Conservation (phyloP, 768 basidiomycete species). For the Coprinopsis marcescibilis region DNA sequence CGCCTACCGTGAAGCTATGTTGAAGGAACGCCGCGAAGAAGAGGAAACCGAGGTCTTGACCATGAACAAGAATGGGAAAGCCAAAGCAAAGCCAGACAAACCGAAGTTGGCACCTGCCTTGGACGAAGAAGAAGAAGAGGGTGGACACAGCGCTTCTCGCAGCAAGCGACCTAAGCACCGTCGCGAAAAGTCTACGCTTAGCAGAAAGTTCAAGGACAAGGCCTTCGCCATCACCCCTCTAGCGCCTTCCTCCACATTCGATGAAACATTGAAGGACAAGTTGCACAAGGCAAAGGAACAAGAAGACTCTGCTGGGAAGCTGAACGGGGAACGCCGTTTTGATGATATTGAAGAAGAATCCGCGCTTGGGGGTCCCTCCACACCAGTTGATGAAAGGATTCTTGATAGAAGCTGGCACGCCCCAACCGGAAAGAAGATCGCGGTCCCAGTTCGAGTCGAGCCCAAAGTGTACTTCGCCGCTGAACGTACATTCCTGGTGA, state of each 20-base stretch:
- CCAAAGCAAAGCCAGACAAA: slow-evolving; percentile 16
- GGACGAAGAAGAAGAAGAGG: slow-evolving; percentile 13
- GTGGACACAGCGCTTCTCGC: not conserved
- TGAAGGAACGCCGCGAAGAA: slow-evolving; percentile 42
- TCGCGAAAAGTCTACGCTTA: slow-evolving; percentile 18
- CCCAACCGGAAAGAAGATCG: slow-evolving; percentile 81
- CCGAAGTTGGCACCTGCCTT: slow-evolving; percentile 10
- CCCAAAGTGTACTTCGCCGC: slow-evolving; percentile 98
- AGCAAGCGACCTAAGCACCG: slow-evolving; percentile 29
- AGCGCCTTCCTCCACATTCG: slow-evolving; percentile 77
- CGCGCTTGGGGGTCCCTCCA: slow-evolving; percentile 23
- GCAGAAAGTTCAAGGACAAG: slow-evolving; percentile 23
- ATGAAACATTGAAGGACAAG: slow-evolving; percentile 73
- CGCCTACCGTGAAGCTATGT: slow-evolving; percentile 77
- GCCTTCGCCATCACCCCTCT: slow-evolving; percentile 77
- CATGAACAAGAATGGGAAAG: slow-evolving; percentile 19
- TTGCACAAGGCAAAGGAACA: slow-evolving; percentile 36
- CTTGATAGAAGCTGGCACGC: slow-evolving; percentile 69
- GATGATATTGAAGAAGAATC: slow-evolving; percentile 37
- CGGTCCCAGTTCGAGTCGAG: slow-evolving; percentile 93
- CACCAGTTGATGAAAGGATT: slow-evolving; percentile 43
- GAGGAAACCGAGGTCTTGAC: slow-evolving; percentile 20
- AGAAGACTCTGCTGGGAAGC: slow-evolving; percentile 6
- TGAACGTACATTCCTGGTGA: slow-evolving; percentile 88
- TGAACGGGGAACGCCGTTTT: slow-evolving; percentile 18